These are phyloP conservation scores for Heliamphora pulchella DNA, from an alignment of 179 eudicot species.

Conservation along the genomic window DNA sequence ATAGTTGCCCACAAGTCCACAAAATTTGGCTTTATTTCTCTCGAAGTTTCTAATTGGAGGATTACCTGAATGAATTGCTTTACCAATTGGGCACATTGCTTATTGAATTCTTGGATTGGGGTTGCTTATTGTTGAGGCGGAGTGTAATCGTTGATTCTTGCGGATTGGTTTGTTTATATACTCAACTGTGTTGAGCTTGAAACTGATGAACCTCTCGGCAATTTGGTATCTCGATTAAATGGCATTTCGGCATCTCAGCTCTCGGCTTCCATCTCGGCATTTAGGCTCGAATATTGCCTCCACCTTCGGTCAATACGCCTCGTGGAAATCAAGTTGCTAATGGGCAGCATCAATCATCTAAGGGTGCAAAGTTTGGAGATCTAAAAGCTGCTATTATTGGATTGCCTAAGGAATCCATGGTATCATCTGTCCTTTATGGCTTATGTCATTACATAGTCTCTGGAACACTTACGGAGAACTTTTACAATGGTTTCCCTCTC, in stretches of 20 bases:
- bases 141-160: background rate
- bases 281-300: conserved; percentile 45
- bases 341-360: conserved; percentile 38
- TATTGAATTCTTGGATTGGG: background rate
- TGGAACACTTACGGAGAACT: background rate
- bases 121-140: conserved; percentile 5
- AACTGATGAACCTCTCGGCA: conserved; percentile 33
- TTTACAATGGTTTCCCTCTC: background rate
- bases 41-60: background rate
- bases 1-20: too few species aligned
- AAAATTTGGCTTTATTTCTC: conserved; percentile 8
- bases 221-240: conserved; percentile 18
- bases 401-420: conserved; percentile 50
- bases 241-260: too few species aligned
- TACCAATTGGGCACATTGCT: background rate
- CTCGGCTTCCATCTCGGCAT: too few species aligned
- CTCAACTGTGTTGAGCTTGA: conserved; percentile 10
- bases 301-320: conserved; percentile 35
- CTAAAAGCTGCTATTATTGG: conserved; percentile 62
- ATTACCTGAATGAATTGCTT: background rate
- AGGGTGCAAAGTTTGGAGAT: conserved; percentile 56
- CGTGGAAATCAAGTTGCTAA: conserved; percentile 41
- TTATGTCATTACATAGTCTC: background rate
- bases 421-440: conserved; percentile 20
- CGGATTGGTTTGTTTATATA: background rate